These are phyloP conservation scores for Globisporangium spinosum DNA, from an alignment of 352 stramenopile genomes.

Conservation along the genomic window DNA sequence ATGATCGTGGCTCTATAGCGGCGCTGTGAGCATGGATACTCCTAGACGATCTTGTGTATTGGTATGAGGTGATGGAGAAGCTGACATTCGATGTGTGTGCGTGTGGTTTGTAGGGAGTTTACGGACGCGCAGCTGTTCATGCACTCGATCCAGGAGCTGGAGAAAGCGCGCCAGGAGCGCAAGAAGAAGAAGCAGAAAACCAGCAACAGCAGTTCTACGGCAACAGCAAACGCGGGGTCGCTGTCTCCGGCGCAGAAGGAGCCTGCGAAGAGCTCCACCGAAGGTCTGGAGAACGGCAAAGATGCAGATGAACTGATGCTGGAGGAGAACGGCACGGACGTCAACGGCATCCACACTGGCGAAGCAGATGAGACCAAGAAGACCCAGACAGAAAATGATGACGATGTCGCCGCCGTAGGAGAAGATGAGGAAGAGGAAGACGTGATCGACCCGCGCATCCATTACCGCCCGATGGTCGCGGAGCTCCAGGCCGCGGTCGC, in stretches of 20 bases:
- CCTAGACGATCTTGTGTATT: not conserved
- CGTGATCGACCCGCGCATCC: constrained; percentile 81
- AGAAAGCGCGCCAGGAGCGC: constrained; percentile 47
- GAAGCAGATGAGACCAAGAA: constrained; percentile 16
- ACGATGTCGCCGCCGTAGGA: constrained; percentile 1
- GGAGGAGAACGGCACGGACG: constrained; percentile 14
- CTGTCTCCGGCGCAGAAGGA: constrained; percentile 13
- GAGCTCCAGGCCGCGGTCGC: constrained; percentile 77
- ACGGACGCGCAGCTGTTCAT: constrained; percentile 78
- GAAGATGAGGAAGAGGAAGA: constrained; percentile 53
- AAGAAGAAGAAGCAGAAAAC: constrained; percentile 60
- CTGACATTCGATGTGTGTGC: constrained; percentile 3
- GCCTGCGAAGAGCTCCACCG: constrained; percentile 7
- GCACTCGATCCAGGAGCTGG: constrained; percentile 81
- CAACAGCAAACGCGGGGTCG: constrained; percentile 5
- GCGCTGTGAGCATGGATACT: not conserved
- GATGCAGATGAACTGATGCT: constrained; percentile 21
- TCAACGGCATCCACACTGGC: not conserved
- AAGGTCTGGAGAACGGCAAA: constrained; percentile 11
- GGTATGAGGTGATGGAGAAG: not conserved
- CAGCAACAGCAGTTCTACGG: not conserved
- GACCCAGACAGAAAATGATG: not conserved
- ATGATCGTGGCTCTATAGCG: not conserved
- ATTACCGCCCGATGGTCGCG: constrained; percentile 82
- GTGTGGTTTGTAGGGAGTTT: constrained; percentile 53